Evolutionary conservation across 2,329 filamentous ascomycete species (phyloP), one percentile per base, ranked within the genome.

Genomic region (Sordariomycetes sp.): DNA sequence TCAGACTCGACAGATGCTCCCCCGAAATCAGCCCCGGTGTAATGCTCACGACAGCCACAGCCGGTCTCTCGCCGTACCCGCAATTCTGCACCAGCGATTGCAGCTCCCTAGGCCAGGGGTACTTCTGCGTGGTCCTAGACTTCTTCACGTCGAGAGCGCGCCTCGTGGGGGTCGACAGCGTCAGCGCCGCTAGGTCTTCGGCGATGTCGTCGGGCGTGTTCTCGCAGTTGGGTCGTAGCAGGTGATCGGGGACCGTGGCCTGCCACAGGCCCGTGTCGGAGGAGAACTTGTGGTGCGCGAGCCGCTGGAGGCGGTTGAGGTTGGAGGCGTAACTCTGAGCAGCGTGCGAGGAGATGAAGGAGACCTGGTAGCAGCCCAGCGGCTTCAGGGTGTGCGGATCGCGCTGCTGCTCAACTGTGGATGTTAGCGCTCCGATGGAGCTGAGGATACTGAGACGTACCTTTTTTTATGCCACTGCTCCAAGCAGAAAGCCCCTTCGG

Each of bases 401-500:
- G 40, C 80, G 77, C 30, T 68, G 72, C 40, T 82, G 82, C 17
- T 83, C 68, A 25, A 82, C 70, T 64, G 45, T 37, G 14, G 21
- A 3, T 17, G 24, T 9, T 18, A 6, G 21, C 16, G 17, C 21
- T 21, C 7, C n/a, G 18, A 14, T 17, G 29, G 4, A 32, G 24
- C 16, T 10, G 23, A 21, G 14, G 21, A 28, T 14, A n/a, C 8
- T 21, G 20, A 12, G 19, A 35, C 45, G 29, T 53, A 72, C 72
- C 63, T 55, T 75, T 72, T 25, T 65, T 57, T 37, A 86, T 75
- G 19, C 75, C 74, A 36, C 65, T 67, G 8, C 71, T 65, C 82
- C 83, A 87, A 26, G 70, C 70, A 40, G 81, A 75, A 21, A 88
- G 70, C 44, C 83, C 74, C 46, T 68, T 72, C 2, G 70, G 70